A percentile compares a stretch with the other conserved stretches of the same genome.
Evolutionary conservation across 306 rosid species (phyloP).

Genomic region (Prunus mongolica): DNA sequence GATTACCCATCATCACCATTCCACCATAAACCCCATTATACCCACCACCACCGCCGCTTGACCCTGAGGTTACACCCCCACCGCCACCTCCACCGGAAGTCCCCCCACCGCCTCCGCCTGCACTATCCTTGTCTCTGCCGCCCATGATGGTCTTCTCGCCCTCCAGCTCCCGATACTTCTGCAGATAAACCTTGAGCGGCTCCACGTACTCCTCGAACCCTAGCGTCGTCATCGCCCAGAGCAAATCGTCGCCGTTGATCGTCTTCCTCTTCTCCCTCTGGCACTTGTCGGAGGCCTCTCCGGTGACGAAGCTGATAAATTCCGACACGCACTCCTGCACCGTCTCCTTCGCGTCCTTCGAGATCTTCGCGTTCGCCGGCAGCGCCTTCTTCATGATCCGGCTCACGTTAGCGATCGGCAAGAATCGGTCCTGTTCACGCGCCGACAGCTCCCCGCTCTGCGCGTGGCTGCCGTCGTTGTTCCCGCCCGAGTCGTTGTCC

Average conservation of each 20-base stretch:
- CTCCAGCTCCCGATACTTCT: constrained; percentile 62
- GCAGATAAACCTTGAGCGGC: constrained; percentile 56
- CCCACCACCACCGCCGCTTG: constrained; percentile 1
- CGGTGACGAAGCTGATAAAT: constrained; percentile 67
- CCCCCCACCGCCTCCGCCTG: constrained; percentile 30
- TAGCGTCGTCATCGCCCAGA: constrained; percentile 69
- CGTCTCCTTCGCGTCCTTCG: constrained; percentile 66
- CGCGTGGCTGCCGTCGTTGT: constrained; percentile 6
- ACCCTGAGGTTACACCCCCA: constrained; percentile 17
- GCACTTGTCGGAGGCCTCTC: constrained; percentile 70
- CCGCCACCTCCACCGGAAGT: constrained; percentile 26
- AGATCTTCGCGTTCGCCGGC: constrained; percentile 73
- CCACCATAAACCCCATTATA: constrained; percentile 55
- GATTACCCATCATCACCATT: constrained; percentile 46
- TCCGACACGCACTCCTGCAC: constrained; percentile 67
- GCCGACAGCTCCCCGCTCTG: constrained; percentile 40
- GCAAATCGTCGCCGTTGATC: constrained; percentile 61
- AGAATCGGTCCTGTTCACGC: constrained; percentile 56
- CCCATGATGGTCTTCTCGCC: constrained; percentile 48
- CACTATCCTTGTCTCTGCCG: constrained; percentile 42
- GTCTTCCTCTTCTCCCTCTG: constrained; percentile 75
- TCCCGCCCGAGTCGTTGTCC: constrained; percentile 68
- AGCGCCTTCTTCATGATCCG: constrained; percentile 70
- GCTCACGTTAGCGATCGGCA: constrained; percentile 78
- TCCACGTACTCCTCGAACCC: constrained; percentile 67